Evolutionary conservation across 805 yeast genomes (phyloP).

Genomic region (Brettanomyces nanus): DNA sequence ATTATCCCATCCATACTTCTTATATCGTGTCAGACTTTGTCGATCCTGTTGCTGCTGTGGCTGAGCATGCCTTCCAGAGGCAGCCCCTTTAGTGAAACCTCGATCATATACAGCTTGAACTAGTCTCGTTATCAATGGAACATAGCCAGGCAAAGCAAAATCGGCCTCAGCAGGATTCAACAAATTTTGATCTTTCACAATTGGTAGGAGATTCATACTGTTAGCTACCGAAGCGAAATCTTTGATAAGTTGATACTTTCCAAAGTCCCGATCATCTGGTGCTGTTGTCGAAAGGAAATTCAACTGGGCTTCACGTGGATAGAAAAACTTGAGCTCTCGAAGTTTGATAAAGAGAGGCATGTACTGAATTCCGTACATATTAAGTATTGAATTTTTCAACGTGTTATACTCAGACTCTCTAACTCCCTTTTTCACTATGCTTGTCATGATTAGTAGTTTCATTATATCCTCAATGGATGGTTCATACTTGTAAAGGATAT

Average conservation of each 20-base stretch:
- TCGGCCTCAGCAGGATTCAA: slow-evolving; percentile 38
- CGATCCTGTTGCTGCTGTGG: background rate
- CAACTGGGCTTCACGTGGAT: slow-evolving; percentile 23
- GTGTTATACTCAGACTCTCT: slow-evolving; percentile 51
- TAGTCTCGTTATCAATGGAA: slow-evolving; percentile 66
- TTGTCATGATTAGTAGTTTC: slow-evolving; percentile 47
- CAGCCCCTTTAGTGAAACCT: slow-evolving; percentile 26
- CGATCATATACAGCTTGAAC: slow-evolving; percentile 62
- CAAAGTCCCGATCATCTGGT: background rate
- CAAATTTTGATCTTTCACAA: slow-evolving; percentile 14
- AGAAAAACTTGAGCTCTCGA: slow-evolving; percentile 39
- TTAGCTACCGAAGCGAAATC: slow-evolving; percentile 27
- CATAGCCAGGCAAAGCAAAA: slow-evolving; percentile 72
- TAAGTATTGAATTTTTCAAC: slow-evolving; percentile 47
- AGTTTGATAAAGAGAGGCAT: slow-evolving; percentile 40
- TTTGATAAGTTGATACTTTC: slow-evolving; percentile 22
- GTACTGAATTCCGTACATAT: slow-evolving; percentile 56
- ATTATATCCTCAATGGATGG: slow-evolving; percentile 36
- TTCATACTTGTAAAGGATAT: slow-evolving; percentile 40
- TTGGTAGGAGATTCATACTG: slow-evolving; percentile 44
- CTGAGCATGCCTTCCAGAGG: too few species aligned
- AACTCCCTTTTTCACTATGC: slow-evolving; percentile 62
- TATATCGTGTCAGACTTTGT: slow-evolving; percentile 2
- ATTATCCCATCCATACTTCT: slow-evolving; percentile 34
- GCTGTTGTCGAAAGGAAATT: slow-evolving; percentile 11